Evolutionary conservation across 1,284 basidiomycete species (phyloP).

Genomic region (Heterobasidion occidentale): DNA sequence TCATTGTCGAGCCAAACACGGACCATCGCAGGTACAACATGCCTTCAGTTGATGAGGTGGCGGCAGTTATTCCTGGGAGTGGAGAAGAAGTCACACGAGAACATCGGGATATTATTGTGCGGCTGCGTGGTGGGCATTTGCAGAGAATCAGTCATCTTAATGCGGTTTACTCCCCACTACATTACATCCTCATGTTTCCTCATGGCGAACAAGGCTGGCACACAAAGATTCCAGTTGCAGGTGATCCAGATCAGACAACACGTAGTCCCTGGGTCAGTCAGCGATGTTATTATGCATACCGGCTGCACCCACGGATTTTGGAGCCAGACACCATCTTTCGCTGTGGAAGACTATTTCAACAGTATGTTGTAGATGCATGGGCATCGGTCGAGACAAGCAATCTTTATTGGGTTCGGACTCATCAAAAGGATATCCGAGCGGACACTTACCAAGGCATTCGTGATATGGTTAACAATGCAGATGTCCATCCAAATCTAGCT

Average conservation of each 20-base stretch:
- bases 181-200: constrained; percentile 34
- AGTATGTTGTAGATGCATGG: constrained; percentile 28
- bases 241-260: constrained; percentile 9
- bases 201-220: constrained; percentile 33
- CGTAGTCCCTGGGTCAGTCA: too few relatives aligned
- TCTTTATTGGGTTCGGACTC: constrained; percentile 25
- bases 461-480: constrained; percentile 21
- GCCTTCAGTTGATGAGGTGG: constrained; percentile 20
- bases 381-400: constrained; percentile 19
- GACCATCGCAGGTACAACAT: constrained; percentile 18
- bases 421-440: constrained; percentile 20
- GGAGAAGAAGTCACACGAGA: neutral
- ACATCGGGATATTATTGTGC: constrained; percentile 12
- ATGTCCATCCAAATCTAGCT: neutral
- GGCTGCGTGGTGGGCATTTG: constrained; percentile 13
- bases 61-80: constrained; percentile 18
- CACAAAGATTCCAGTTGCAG: constrained; percentile 14
- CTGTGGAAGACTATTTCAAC: constrained; percentile 28
- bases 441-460: constrained; percentile 27
- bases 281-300: constrained; percentile 23
- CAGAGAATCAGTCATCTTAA: constrained; percentile 24
- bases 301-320: constrained; percentile 18
- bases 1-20: constrained; percentile 4
- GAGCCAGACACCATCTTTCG: constrained; percentile 25
- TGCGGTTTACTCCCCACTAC: constrained; percentile 26